Conservation (phyloP, 2,329 filamentous ascomycete species). For the Arthrobotrys pseudoclavata region DNA sequence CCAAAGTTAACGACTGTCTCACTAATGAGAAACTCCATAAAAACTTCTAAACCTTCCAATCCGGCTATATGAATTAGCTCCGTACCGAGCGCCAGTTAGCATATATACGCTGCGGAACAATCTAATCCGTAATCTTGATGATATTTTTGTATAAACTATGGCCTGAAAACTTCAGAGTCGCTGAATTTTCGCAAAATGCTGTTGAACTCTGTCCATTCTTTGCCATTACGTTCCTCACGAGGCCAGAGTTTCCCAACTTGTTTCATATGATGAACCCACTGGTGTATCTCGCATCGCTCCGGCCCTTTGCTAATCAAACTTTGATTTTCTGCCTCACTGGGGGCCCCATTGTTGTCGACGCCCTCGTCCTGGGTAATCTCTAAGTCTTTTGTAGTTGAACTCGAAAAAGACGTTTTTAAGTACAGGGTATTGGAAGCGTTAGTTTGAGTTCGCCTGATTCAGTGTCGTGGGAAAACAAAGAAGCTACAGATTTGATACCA, state of each 20-base stretch:
- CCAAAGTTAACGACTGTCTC: conserved; percentile 3
- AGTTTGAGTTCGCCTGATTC: conserved; percentile 23
- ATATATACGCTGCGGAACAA: neutral
- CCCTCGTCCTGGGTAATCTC: neutral
- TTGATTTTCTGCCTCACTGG: neutral
- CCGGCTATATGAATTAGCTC: neutral
- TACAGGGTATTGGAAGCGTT: conserved; percentile 26
- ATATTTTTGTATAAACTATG: conserved; percentile 14
- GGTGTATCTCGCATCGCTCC: conserved; percentile 26
- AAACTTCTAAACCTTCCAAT: neutral
- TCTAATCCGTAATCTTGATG: neutral
- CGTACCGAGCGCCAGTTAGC: neutral
- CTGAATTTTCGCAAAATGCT: conserved; percentile 35
- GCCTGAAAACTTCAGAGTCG: conserved; percentile 9
- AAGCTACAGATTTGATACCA: conserved; percentile 9
- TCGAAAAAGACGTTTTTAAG: neutral
- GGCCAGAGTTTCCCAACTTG: conserved; percentile 23
- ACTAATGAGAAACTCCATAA: conserved; percentile 22
- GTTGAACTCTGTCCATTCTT: conserved; percentile 29
- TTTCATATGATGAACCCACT: conserved; percentile 18
- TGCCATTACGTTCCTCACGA: conserved; percentile 15
- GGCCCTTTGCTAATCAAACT: neutral
- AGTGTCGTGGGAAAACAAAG: conserved; percentile 13
- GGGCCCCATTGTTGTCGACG: neutral
- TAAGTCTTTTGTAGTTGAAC: neutral